Conservation (phyloP, 2,329 filamentous ascomycete species). For the Cladorrhinum sp. region DNA sequence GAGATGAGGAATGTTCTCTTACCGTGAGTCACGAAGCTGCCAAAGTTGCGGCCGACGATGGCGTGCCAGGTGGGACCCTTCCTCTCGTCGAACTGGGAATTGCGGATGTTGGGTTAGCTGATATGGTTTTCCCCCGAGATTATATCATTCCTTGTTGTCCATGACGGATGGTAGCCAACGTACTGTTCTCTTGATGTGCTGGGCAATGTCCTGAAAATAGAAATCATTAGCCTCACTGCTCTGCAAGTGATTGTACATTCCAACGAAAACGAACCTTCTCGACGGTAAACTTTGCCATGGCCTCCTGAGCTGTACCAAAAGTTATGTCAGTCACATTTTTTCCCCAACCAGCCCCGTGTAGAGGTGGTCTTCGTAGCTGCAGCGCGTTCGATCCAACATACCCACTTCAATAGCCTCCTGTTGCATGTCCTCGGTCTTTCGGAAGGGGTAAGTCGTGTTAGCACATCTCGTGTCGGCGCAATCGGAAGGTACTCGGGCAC, state of each 20-base stretch:
- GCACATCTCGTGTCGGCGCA: slow-evolving; percentile 11
- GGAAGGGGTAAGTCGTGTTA: slow-evolving; percentile 17
- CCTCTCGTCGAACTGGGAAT: slow-evolving; percentile 80
- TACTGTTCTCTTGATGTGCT: slow-evolving; percentile 93
- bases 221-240: slow-evolving; percentile 9
- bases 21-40: slow-evolving; percentile 98
- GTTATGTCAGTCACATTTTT: slow-evolving; percentile 15
- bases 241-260: neutral
- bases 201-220: slow-evolving; percentile 76
- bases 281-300: slow-evolving; percentile 61
- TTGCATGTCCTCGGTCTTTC: slow-evolving; percentile 93
- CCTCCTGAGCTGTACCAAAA: slow-evolving; percentile 52
- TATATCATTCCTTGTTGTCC: neutral
- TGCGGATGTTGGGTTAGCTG: slow-evolving; percentile 18
- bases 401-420: slow-evolving; percentile 92
- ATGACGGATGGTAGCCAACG: slow-evolving; percentile 23
- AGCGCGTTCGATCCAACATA: slow-evolving; percentile 49
- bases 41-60: slow-evolving; percentile 97
- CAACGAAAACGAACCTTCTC: slow-evolving; percentile 49
- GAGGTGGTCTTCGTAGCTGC: neutral
- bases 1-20: slow-evolving; percentile 34
- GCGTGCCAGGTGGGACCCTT: slow-evolving; percentile 99
- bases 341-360: neutral
- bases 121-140: neutral
- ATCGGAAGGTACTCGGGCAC: slow-evolving; percentile 5